A percentile compares a stretch with the other conserved stretches of the same genome.
Evolutionary conservation across 805 yeast genomes (phyloP).

Genomic region (Cyberlindnera maclurae): DNA sequence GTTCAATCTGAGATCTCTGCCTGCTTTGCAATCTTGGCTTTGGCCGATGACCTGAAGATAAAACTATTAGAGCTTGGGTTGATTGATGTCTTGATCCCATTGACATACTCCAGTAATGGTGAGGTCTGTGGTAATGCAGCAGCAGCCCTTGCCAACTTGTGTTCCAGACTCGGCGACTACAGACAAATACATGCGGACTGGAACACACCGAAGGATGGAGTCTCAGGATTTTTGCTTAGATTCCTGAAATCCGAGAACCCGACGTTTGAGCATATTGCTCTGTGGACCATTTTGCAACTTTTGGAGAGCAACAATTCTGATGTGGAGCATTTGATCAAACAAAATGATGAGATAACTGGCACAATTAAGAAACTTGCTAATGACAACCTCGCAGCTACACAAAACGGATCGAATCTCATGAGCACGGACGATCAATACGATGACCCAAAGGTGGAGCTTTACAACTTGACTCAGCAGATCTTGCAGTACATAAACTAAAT

Average conservation of each 20-base stretch:
- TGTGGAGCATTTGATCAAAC: constrained; percentile 46
- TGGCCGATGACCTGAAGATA: constrained; percentile 90
- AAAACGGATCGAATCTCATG: constrained; percentile 22
- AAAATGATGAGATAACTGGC: constrained; percentile 43
- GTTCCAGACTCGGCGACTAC: constrained; percentile 84
- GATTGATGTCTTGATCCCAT: constrained; percentile 82
- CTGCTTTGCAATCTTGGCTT: constrained; percentile 91
- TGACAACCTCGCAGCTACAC: constrained; percentile 26
- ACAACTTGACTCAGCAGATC: constrained; percentile 61
- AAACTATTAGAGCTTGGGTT: constrained; percentile 78
- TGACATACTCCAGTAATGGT: constrained; percentile 78
- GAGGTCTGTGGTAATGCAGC: constrained; percentile 99
- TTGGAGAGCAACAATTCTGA: constrained; percentile 77
- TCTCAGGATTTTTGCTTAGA: constrained; percentile 72
- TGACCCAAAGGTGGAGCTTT: constrained; percentile 58
- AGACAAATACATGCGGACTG: constrained; percentile 72
- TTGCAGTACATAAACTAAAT: constrained; percentile 32
- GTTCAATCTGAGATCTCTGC: constrained; percentile 97
- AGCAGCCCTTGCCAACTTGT: constrained; percentile 93
- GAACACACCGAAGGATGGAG: constrained; percentile 77
- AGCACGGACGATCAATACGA: constrained; percentile 37
- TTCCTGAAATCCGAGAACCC: constrained; percentile 81
- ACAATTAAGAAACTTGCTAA: constrained; percentile 45
- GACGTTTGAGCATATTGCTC: constrained; percentile 95
- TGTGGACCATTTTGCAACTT: constrained; percentile 92